Conservation (phyloP, 257 asterid genomes). For the Pogostemon cablin region DNA sequence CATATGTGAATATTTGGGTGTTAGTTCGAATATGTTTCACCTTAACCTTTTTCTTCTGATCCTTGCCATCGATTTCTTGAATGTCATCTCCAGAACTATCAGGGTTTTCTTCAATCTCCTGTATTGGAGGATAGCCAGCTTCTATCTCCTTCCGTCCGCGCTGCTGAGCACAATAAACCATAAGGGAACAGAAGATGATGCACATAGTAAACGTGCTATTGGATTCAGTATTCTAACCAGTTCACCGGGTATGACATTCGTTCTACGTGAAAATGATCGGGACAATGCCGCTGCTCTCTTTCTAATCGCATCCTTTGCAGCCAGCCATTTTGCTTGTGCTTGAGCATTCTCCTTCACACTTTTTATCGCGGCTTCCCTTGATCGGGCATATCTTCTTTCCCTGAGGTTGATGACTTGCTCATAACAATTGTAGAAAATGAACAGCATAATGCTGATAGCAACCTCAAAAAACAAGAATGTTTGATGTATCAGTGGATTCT, state of each 20-base stretch:
- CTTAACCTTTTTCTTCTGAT: conserved; percentile 50
- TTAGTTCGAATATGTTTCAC: conserved; percentile 61
- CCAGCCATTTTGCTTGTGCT: conserved; percentile 75
- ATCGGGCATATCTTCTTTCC: conserved; percentile 68
- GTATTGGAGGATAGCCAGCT: conserved; percentile 39
- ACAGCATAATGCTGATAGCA: conserved; percentile 56
- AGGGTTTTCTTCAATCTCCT: conserved; percentile 51
- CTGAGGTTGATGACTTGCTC: conserved; percentile 61
- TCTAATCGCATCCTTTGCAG: conserved; percentile 63
- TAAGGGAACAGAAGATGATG: conserved; percentile 23
- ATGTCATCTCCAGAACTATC: conserved; percentile 41
- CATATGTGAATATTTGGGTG: conserved; percentile 84
- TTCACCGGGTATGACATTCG: conserved; percentile 5
- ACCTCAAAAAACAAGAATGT: conserved; percentile 48
- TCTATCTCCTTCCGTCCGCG: conserved; percentile 41
- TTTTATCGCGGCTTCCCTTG: conserved; percentile 84
- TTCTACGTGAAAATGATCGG: conserved; percentile 54
- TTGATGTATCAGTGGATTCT: not conserved
- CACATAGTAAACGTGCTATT: conserved; percentile 28
- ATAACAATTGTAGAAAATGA: conserved; percentile 70
- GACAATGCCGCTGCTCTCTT: conserved; percentile 62
- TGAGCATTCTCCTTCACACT: conserved; percentile 67
- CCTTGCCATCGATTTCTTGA: conserved; percentile 34
- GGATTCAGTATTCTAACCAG: conserved; percentile 39
- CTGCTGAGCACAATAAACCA: conserved; percentile 40